Percentiles rank a stretch among this genome's conserved stretches.
Evolutionary conservation across 805 yeast genomes (phyloP).

Genomic region (Monosporozyma unispora): DNA sequence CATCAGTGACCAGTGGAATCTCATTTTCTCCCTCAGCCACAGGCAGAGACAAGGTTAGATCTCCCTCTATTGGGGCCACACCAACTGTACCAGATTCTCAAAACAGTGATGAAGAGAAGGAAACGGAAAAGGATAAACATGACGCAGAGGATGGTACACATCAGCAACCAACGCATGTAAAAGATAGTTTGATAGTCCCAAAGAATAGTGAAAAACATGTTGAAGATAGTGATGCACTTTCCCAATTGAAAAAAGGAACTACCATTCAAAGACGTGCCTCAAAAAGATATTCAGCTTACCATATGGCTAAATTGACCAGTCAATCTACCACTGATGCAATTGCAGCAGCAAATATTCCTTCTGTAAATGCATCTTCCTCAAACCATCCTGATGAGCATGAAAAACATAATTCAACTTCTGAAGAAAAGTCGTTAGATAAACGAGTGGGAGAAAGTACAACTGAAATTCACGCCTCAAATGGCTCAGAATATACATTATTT

Average conservation of each 20-base stretch:
- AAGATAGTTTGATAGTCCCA: not conserved
- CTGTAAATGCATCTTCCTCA: not conserved
- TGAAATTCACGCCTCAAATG: not conserved
- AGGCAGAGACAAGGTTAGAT: not conserved
- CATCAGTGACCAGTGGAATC: slow-evolving; percentile 5
- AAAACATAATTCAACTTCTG: not conserved
- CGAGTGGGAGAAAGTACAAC: not conserved
- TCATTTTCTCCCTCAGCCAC: not conserved
- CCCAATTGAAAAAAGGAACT: slow-evolving; percentile 72
- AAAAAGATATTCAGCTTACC: slow-evolving; percentile 87
- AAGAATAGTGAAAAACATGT: slow-evolving; percentile 6
- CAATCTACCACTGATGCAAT: slow-evolving; percentile 28
- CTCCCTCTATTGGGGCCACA: not conserved
- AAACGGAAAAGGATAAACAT: not conserved
- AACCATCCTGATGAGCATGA: not conserved
- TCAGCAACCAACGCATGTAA: not conserved
- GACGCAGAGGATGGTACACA: not conserved
- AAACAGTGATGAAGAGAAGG: not conserved
- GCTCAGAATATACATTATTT: slow-evolving; percentile 30
- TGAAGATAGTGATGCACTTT: slow-evolving; percentile 46
- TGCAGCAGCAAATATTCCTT: slow-evolving; percentile 15
- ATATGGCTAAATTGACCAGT: slow-evolving; percentile 65
- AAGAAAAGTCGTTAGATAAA: not conserved
- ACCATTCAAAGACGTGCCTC: slow-evolving; percentile 88
- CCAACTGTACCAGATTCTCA: not conserved